Conservation (phyloP, 2,329 filamentous ascomycete species). For the Bipolaris victoriae region DNA sequence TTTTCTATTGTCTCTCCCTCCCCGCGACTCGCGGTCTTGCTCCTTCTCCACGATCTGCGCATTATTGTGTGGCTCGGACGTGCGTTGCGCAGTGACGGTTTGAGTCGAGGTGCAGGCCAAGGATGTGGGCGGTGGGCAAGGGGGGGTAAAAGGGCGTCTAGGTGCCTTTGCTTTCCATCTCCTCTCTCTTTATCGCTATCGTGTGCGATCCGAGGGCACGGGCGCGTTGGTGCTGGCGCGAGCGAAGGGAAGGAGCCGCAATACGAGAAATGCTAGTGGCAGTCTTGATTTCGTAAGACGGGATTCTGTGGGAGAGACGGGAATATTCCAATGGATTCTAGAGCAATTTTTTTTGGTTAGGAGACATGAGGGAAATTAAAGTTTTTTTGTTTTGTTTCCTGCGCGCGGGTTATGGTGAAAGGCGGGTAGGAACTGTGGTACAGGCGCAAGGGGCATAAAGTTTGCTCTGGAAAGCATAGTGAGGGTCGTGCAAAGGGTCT, state of each 20-base stretch:
- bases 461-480: background rate
- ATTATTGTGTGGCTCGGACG: background rate
- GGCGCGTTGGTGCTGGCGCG: background rate
- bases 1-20: no score
- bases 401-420: background rate
- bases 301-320: no score
- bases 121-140: background rate
- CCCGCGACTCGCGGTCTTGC: no score
- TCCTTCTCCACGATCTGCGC: no score
- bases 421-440: background rate
- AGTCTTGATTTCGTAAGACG: no score
- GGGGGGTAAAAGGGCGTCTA: background rate
- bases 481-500: background rate
- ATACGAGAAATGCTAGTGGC: background rate
- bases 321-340: background rate
- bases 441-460: background rate
- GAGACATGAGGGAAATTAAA: background rate
- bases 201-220: slow-evolving; percentile 1
- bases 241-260: slow-evolving; percentile 1
- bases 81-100: background rate
- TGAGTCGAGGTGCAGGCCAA: background rate
- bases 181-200: background rate
- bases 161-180: background rate
- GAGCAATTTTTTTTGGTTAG: background rate
- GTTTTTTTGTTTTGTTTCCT: background rate